These are phyloP conservation scores for Cicer cuneatum DNA, from an alignment of 306 rosid genomes.

Conservation along the genomic window DNA sequence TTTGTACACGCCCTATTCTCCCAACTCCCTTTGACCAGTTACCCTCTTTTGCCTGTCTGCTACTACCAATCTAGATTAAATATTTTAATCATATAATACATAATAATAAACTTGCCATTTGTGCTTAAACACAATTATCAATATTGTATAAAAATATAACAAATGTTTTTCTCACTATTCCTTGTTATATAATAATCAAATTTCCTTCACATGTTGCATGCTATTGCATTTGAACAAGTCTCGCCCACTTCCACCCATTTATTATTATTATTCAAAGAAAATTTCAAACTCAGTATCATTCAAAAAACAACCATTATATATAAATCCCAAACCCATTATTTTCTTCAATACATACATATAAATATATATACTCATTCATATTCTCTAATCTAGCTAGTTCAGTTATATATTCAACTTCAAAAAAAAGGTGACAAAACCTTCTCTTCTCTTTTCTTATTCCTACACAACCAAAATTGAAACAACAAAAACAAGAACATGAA, in stretches of 20 bases:
- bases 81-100: neutral
- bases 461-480: slow-evolving; percentile 1
- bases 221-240: slow-evolving; percentile 40
- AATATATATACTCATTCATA: neutral
- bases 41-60: slow-evolving; percentile 23
- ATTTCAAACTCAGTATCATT: slow-evolving; percentile 31
- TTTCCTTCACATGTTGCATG: neutral
- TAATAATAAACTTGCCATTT: slow-evolving; percentile 27
- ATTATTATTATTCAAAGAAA: slow-evolving; percentile 22
- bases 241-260: slow-evolving; percentile 20
- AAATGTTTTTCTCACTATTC: slow-evolving; percentile 6
- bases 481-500: slow-evolving; percentile 54
- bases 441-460: neutral
- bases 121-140: neutral
- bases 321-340: neutral
- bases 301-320: slow-evolving; percentile 20
- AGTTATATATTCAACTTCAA: neutral
- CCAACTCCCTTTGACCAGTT: slow-evolving; percentile 48
- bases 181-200: neutral
- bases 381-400: neutral
- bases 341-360: slow-evolving; percentile 9
- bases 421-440: neutral
- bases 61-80: slow-evolving; percentile 15
- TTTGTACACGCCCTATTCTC: slow-evolving; percentile 31
- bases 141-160: neutral